phyloP scores from a whole-genome alignment of 768 basidiomycete genomes.

The Tremella fuciformis region DNA sequence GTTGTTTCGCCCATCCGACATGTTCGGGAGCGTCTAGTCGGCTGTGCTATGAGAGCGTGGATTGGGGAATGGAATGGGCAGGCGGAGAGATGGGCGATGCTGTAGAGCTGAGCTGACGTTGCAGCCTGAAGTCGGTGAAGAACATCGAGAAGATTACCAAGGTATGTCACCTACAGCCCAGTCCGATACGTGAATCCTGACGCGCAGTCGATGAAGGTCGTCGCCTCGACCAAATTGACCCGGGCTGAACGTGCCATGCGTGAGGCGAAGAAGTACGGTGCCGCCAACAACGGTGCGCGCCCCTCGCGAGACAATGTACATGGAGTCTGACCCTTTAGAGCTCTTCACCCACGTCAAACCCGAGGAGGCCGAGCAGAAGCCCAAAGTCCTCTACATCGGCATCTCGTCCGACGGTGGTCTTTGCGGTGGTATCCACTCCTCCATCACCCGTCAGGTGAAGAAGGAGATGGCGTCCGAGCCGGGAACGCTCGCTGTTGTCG shows the following conservation, averaged over 20 bases:
- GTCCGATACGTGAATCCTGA: slow-evolving; percentile 1
- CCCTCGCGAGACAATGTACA: background rate
- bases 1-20: background rate
- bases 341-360: slow-evolving; percentile 72
- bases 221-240: slow-evolving; percentile 92
- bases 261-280: slow-evolving; percentile 85
- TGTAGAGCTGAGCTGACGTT: slow-evolving; percentile 3
- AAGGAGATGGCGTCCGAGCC: slow-evolving; percentile 61
- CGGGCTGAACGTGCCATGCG: slow-evolving; percentile 93
- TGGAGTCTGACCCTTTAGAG: slow-evolving; percentile 58
- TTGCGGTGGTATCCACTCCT: slow-evolving; percentile 98
- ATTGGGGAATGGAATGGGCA: background rate
- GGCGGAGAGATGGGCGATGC: background rate
- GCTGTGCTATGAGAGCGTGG: background rate
- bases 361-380: slow-evolving; percentile 56
- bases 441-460: slow-evolving; percentile 84
- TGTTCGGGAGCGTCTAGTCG: too few relatives aligned
- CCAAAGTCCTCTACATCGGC: slow-evolving; percentile 80
- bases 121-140: slow-evolving; percentile 72
- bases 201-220: slow-evolving; percentile 93
- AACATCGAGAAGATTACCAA: slow-evolving; percentile 99
- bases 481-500: slow-evolving; percentile 72
- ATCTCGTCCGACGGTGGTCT: slow-evolving; percentile 98
- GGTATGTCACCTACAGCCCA: slow-evolving; percentile 56
- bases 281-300: slow-evolving; percentile 56